Conservation (phyloP, 2,329 filamentous ascomycete species). For the Corniculantispora saksenae region DNA sequence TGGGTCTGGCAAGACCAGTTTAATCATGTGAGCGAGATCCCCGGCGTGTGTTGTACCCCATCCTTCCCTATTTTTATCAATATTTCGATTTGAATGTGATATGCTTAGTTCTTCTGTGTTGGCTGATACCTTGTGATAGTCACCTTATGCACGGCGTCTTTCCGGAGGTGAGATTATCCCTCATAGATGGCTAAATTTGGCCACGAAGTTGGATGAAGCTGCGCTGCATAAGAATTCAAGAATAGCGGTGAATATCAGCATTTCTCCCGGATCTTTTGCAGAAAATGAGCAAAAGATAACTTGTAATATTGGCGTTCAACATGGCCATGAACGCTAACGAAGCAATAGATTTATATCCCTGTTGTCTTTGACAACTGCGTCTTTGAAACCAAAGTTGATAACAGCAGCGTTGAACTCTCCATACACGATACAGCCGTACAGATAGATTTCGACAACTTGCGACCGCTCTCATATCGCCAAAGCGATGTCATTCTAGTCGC, state of each 20-base stretch:
- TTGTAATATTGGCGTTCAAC: no score
- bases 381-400: neutral
- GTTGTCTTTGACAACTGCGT: neutral
- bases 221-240: no score
- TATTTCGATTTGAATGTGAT: no score
- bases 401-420: neutral
- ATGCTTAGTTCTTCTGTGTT: no score
- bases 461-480: neutral
- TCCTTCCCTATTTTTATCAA: no score
- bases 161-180: neutral
- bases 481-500: neutral
- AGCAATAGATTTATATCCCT: neutral
- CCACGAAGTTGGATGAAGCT: no score
- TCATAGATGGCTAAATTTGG: neutral
- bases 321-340: no score
- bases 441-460: neutral
- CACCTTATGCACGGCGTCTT: neutral
- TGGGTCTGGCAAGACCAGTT: neutral
- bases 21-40: neutral
- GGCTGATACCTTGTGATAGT: neutral
- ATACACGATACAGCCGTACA: neutral
- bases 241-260: neutral
- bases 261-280: no score
- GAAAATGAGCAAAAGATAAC: neutral
- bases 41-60: no score